Evolutionary conservation across 2,329 filamentous ascomycete species (phyloP).

Genomic region (Fusarium nisikadoi): DNA sequence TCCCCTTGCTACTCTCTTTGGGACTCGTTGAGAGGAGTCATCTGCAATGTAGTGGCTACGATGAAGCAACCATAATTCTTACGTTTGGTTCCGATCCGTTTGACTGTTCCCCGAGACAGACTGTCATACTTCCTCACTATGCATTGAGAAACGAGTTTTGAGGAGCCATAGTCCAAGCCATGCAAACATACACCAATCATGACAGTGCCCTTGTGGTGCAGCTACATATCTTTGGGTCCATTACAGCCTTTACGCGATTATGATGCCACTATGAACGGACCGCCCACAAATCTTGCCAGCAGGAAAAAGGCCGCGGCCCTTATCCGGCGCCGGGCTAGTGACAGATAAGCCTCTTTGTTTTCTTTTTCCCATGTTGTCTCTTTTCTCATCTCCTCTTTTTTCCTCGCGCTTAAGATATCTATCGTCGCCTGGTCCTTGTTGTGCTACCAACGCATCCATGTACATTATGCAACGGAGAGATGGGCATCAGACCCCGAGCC

Average conservation of each 20-base stretch:
- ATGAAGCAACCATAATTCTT: neutral
- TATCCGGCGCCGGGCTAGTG: neutral
- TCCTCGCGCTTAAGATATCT: neutral
- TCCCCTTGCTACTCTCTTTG: neutral
- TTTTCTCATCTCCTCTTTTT: neutral
- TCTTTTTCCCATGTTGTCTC: neutral
- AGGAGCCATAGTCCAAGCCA: no score
- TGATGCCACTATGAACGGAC: neutral
- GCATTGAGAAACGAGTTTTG: neutral
- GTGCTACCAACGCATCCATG: neutral
- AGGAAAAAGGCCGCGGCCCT: rapidly evolving
- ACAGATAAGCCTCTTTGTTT: neutral
- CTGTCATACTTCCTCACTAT: neutral
- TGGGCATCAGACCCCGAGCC: rapidly evolving
- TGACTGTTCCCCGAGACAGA: neutral
- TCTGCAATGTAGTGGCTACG: neutral
- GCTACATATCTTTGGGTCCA: neutral
- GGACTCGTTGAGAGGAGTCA: neutral
- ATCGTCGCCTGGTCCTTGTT: no score
- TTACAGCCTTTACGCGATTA: neutral
- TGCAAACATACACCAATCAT: neutral
- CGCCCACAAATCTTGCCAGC: rapidly evolving
- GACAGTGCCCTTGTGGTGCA: neutral
- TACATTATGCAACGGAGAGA: neutral
- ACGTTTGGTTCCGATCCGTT: neutral